phyloP scores from a whole-genome alignment of 2,329 filamentous ascomycete species.

The Colletotrichum sp. region DNA sequence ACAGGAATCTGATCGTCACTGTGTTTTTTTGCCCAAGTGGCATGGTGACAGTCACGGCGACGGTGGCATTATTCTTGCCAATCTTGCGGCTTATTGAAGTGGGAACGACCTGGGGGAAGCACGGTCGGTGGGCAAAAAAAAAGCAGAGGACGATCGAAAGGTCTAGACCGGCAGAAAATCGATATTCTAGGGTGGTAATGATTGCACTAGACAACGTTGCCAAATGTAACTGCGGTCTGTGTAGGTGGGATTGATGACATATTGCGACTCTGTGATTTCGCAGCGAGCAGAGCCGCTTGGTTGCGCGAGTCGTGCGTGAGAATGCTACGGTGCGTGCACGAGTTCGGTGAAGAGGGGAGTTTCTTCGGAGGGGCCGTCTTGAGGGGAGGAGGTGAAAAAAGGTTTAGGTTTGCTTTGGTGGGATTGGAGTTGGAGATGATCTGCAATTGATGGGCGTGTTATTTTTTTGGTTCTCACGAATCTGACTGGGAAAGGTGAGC shows the following conservation, averaged over 20 bases:
- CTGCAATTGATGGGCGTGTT: background rate
- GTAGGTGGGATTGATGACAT: background rate
- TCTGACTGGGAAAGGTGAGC: constrained; percentile 1
- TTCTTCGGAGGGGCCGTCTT: background rate
- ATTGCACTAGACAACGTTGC: background rate
- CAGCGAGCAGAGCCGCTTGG: background rate
- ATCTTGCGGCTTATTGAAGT: background rate
- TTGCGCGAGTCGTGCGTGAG: background rate
- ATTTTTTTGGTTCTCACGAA: background rate
- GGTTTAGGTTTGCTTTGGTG: background rate
- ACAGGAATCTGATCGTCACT: background rate
- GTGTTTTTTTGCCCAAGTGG: background rate
- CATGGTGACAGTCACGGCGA: background rate
- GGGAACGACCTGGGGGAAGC: background rate
- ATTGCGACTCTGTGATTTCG: background rate
- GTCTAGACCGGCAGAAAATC: background rate
- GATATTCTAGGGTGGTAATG: background rate
- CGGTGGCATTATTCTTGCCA: background rate
- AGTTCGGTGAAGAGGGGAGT: background rate
- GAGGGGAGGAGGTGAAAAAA: background rate
- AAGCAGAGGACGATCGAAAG: background rate
- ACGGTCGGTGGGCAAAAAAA: background rate
- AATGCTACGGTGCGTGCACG: background rate
- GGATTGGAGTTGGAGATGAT: background rate
- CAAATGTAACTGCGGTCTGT: background rate